phyloP scores from a whole-genome alignment of 2,329 filamentous ascomycete genomes.

The Venturia carpophila region DNA sequence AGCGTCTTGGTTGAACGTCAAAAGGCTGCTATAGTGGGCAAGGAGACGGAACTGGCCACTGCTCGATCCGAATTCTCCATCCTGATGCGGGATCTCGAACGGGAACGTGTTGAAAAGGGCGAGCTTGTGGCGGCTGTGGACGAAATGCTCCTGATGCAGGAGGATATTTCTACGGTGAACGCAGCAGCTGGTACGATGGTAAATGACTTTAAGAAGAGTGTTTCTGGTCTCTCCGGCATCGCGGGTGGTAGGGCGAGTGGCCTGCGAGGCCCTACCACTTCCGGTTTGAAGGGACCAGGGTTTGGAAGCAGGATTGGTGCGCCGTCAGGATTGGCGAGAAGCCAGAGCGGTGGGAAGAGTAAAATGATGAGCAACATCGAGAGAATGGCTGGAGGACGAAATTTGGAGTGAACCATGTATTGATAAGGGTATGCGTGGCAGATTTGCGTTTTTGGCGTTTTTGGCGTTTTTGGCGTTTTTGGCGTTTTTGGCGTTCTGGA shows the following conservation, averaged over 20 bases:
- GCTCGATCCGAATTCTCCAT: slow-evolving; percentile 62
- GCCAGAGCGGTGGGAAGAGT: slow-evolving; percentile 46
- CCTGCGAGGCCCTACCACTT: slow-evolving; percentile 51
- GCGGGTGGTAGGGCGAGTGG: slow-evolving; percentile 44
- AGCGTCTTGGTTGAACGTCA: slow-evolving; percentile 62
- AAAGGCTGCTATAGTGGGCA: slow-evolving; percentile 65
- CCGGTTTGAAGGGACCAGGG: slow-evolving; percentile 30
- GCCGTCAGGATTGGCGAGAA: slow-evolving; percentile 26
- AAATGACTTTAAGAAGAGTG: slow-evolving; percentile 48
- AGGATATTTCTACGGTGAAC: slow-evolving; percentile 33
- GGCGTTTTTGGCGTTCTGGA: background rate
- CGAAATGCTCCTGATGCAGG: slow-evolving; percentile 68
- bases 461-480: background rate
- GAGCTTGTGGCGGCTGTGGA: slow-evolving; percentile 75
- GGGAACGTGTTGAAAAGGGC: slow-evolving; percentile 73
- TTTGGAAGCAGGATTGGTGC: slow-evolving; percentile 40
- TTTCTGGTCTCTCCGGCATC: slow-evolving; percentile 25
- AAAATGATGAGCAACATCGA: slow-evolving; percentile 81
- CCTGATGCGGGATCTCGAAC: slow-evolving; percentile 58
- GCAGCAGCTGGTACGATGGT: slow-evolving; percentile 28
- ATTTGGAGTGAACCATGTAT: slow-evolving; percentile 12
- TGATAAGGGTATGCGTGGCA: background rate
- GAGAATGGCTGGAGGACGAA: slow-evolving; percentile 60
- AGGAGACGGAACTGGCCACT: slow-evolving; percentile 63
- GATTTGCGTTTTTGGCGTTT: background rate